phyloP scores from a whole-genome alignment of 2,329 filamentous ascomycete genomes.

The Pyrenophora tritici-repentis region DNA sequence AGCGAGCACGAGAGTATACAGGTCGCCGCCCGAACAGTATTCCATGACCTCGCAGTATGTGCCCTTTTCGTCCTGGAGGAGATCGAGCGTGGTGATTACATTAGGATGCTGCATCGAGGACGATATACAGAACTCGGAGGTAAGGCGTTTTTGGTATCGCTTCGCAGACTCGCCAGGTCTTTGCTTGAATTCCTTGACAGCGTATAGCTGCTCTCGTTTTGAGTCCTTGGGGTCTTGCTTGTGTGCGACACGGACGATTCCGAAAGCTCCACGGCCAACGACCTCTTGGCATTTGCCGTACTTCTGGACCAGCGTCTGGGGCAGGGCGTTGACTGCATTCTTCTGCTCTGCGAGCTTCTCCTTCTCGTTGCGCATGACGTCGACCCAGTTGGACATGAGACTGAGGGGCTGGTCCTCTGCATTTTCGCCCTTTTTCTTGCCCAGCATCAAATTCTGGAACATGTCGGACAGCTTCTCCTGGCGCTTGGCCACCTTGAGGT shows the following conservation, averaged over 20 bases:
- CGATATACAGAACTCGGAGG: slow-evolving; percentile 97
- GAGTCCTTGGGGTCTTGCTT: slow-evolving; percentile 83
- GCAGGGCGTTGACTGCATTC: slow-evolving; percentile 75
- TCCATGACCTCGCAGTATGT: slow-evolving; percentile 99
- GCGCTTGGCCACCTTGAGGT: slow-evolving; percentile 84
- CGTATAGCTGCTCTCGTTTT: slow-evolving; percentile 84
- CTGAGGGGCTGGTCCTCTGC: slow-evolving; percentile 81
- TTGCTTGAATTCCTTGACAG: slow-evolving; percentile 96
- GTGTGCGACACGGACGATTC: slow-evolving; percentile 96
- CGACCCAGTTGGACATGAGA: slow-evolving; percentile 93
- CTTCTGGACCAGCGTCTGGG: slow-evolving; percentile 85
- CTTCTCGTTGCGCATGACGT: slow-evolving; percentile 87
- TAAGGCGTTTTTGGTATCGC: slow-evolving; percentile 96
- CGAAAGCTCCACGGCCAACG: slow-evolving; percentile 93
- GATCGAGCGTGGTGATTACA: slow-evolving; percentile 94
- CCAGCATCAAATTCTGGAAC: slow-evolving; percentile 80
- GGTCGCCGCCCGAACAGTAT: slow-evolving; percentile 93
- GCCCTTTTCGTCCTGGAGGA: slow-evolving; percentile 93
- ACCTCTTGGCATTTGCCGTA: slow-evolving; percentile 99
- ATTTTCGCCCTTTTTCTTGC: slow-evolving; percentile 76
- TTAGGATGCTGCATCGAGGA: slow-evolving; percentile 96
- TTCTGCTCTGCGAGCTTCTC: slow-evolving; percentile 75
- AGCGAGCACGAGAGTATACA: slow-evolving; percentile 90
- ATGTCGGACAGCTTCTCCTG: slow-evolving; percentile 95
- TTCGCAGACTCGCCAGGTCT: slow-evolving; percentile 93